phyloP scores from a whole-genome alignment of 176 grass and related monocot genomes.

The Musa itinerans region DNA sequence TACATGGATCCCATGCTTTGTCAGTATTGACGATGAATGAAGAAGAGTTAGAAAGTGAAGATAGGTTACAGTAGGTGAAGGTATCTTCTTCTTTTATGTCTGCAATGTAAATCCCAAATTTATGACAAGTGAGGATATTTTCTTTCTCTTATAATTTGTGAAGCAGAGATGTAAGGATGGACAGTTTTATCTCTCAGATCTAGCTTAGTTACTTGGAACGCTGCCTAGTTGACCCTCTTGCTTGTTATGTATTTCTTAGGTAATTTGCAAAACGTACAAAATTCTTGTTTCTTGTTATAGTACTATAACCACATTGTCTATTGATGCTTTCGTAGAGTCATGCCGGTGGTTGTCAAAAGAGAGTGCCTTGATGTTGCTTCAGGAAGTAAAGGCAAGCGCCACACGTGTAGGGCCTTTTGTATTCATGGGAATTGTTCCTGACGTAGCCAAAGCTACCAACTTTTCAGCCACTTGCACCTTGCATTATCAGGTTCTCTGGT shows the following conservation, averaged over 20 bases:
- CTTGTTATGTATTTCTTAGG: neutral
- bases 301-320: neutral
- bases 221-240: neutral
- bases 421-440: conserved; percentile 37
- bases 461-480: conserved; percentile 14
- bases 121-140: no score
- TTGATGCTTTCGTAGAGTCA: conserved; percentile 32
- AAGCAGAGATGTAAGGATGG: no score
- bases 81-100: neutral
- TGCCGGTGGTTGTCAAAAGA: conserved; percentile 70
- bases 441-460: conserved; percentile 24
- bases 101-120: neutral
- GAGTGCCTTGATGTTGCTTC: conserved; percentile 37
- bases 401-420: conserved; percentile 52
- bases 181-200: neutral
- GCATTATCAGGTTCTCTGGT: conserved; percentile 48
- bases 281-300: neutral
- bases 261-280: neutral
- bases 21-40: neutral
- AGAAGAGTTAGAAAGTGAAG: neutral
- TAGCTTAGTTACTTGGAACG: neutral
- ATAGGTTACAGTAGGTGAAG: neutral
- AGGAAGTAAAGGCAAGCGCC: conserved; percentile 24
- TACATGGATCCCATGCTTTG: neutral
- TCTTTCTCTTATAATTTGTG: no score